Evolutionary conservation across 2,329 filamentous ascomycete species (phyloP).

Genomic region (Camptophora hylomeconis): DNA sequence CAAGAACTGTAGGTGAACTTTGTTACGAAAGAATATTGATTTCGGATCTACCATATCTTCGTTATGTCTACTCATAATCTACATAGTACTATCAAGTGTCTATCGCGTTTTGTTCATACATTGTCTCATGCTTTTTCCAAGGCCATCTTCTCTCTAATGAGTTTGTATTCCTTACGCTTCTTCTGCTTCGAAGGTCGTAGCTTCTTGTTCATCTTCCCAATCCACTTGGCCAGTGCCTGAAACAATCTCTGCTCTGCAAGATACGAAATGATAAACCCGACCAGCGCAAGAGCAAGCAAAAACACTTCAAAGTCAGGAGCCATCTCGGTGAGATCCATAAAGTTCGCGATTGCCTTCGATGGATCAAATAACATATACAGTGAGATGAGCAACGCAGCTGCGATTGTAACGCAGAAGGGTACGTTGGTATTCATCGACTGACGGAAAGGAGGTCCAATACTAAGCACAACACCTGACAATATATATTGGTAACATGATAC

Average conservation of each 20-base stretch:
- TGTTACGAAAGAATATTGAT: background rate
- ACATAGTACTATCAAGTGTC: too few relatives aligned
- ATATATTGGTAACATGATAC: slow-evolving; percentile 93
- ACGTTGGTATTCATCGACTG: slow-evolving; percentile 69
- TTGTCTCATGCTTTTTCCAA: slow-evolving; percentile 20
- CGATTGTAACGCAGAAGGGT: slow-evolving; percentile 71
- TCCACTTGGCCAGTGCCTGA: slow-evolving; percentile 49
- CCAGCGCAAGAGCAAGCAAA: slow-evolving; percentile 55
- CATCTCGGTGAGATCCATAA: slow-evolving; percentile 82
- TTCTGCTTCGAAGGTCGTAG: slow-evolving; percentile 50
- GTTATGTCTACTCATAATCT: background rate
- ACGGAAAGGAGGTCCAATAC: slow-evolving; percentile 81
- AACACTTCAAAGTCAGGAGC: slow-evolving; percentile 59
- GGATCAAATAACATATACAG: slow-evolving; percentile 72
- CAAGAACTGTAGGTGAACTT: too few relatives aligned
- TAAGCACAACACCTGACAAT: slow-evolving; percentile 74
- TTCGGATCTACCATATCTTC: background rate
- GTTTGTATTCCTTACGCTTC: slow-evolving; percentile 77
- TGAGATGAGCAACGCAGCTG: slow-evolving; percentile 52
- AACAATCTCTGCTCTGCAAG: slow-evolving; percentile 59
- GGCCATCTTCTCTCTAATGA: slow-evolving; percentile 57
- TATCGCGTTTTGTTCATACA: too few relatives aligned
- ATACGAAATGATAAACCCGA: slow-evolving; percentile 59
- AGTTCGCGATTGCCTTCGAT: slow-evolving; percentile 49
- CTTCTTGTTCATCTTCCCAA: slow-evolving; percentile 50